Evolutionary conservation across 139 green algal species (phyloP), one percentile per base, ranked within the genome.

Genomic region (Diplosphaera chodatii): DNA sequence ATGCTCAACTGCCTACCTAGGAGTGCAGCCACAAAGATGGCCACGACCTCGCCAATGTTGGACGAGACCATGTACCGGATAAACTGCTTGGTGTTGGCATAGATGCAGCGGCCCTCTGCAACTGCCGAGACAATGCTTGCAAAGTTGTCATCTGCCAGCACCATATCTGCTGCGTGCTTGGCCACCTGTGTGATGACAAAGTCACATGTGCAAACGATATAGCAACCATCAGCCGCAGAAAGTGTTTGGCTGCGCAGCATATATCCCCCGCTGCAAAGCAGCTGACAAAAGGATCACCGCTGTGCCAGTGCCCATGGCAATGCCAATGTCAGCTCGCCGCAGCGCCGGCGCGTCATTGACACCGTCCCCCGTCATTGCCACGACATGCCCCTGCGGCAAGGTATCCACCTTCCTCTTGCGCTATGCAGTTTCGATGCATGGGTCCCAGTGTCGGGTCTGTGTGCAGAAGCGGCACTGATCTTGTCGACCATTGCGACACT

Each of bases 1-100:
- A n/a, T n/a, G n/a, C n/a, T n/a, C n/a, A 28, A 22, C 20, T 30
- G 5, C 31, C 28, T 72, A 63, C 84, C 90, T 30, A 98, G 86
- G 62, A 96, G 80, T 1, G 94, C 93, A 0, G 94, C 96, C 18
- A 93, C 72, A 77, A 99, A 98, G 76, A 99, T 98, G 69, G 90
- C 92, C 23, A 94, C 91, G 30, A 92, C 91, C 83, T 99, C 94
- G 32, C 93, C 94, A 69, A 98, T 95, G 86, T 98, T 98, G 69
- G 82, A 92, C 40, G 83, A 92, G 73, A 98, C 96, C 94, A 99
- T 98, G 86, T 99, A 99, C 23, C 92, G 82, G 65, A 97, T 97
- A 79, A 98, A 98, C 80, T 97, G 93, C 85, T 98, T 97, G 69
- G 96, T 98, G 88, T 99, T 98, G 82, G 93, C 90, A 84, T 96